Evolutionary conservation across 1,284 basidiomycete species (phyloP).

Genomic region (Heterobasidion parviporum): DNA sequence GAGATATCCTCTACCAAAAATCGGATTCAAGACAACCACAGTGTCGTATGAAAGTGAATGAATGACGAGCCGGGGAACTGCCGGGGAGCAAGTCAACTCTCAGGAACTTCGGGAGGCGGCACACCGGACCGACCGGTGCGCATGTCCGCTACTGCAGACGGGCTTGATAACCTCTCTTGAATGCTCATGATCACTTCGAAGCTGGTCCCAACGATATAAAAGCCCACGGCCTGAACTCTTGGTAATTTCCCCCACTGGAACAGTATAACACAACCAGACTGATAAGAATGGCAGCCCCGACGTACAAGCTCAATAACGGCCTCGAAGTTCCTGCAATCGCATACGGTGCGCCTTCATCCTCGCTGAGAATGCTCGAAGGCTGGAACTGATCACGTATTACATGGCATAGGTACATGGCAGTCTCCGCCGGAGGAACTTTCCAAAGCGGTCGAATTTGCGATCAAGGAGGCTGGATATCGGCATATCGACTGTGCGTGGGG

Average conservation of each 20-base stretch:
- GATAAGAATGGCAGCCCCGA: conserved; percentile 31
- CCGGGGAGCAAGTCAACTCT: too few relatives aligned
- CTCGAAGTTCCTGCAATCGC: conserved; percentile 64
- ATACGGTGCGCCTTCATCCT: conserved; percentile 42
- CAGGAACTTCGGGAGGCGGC: too few relatives aligned
- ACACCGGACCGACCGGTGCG: neutral
- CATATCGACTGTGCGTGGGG: conserved; percentile 72
- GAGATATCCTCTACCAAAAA: too few relatives aligned
- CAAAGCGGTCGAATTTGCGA: neutral
- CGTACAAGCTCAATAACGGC: conserved; percentile 63
- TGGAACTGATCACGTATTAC: neutral
- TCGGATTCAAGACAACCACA: too few relatives aligned
- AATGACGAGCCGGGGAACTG: too few relatives aligned
- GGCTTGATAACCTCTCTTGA: neutral
- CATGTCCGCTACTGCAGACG: neutral
- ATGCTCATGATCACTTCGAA: neutral
- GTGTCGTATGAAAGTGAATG: too few relatives aligned
- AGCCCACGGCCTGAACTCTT: too few relatives aligned
- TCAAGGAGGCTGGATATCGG: conserved; percentile 62
- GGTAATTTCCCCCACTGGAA: too few relatives aligned
- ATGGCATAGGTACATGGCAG: neutral
- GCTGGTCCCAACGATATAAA: too few relatives aligned
- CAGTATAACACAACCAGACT: neutral
- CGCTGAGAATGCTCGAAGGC: neutral
- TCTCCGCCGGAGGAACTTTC: neutral